Percentiles rank a stretch among this genome's conserved stretches.
These are phyloP conservation scores for Microsporum canis DNA, from an alignment of 2,329 filamentous ascomycete species.

Conservation along the genomic window DNA sequence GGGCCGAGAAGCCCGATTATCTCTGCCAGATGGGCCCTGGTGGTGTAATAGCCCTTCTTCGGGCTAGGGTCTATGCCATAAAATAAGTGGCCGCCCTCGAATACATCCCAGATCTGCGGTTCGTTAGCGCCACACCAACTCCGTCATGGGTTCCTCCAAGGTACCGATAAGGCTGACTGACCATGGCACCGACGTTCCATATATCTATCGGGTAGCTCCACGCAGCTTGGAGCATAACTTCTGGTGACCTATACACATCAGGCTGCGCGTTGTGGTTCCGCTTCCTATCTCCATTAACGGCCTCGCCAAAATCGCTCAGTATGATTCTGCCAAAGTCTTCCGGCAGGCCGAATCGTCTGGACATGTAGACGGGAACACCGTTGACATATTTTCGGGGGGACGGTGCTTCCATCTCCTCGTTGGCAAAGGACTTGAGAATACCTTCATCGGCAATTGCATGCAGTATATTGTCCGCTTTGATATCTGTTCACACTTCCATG, in stretches of 20 bases:
- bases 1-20: slow-evolving; percentile 22
- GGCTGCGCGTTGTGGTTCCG: slow-evolving; percentile 35
- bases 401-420: slow-evolving; percentile 6
- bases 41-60: slow-evolving; percentile 16
- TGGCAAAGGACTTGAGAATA: slow-evolving; percentile 5
- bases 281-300: slow-evolving; percentile 23
- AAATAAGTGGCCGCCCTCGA: slow-evolving; percentile 13
- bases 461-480: slow-evolving; percentile 8
- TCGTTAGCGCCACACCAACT: neutral
- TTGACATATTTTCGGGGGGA: slow-evolving; percentile 6
- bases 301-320: slow-evolving; percentile 29
- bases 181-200: slow-evolving; percentile 23
- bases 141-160: neutral
- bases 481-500: neutral
- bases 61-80: slow-evolving; percentile 16
- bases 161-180: neutral
- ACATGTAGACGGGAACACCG: slow-evolving; percentile 25
- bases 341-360: slow-evolving; percentile 25
- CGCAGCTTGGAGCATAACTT: slow-evolving; percentile 20
- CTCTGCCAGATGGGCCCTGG: slow-evolving; percentile 20
- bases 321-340: slow-evolving; percentile 17
- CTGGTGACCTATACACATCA: slow-evolving; percentile 21
- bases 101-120: slow-evolving; percentile 12
- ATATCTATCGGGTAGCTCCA: slow-evolving; percentile 23
- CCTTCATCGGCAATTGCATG: neutral